phyloP scores from a whole-genome alignment of 2,329 filamentous ascomycete genomes.

The Microcera coccophila region DNA sequence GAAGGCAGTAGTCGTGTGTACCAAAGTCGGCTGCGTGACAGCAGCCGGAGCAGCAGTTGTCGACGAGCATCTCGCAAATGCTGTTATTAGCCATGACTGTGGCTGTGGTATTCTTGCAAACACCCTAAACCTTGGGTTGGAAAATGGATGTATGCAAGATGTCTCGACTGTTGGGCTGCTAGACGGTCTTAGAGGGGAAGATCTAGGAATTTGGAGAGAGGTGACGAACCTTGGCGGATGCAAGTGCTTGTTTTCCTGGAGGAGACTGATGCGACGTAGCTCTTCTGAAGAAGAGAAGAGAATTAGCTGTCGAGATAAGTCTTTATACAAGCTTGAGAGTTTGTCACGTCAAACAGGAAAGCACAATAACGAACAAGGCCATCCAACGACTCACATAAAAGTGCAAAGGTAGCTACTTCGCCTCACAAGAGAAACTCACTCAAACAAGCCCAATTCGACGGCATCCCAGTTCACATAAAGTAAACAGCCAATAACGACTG shows the following conservation, averaged over 20 bases:
- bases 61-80: no score
- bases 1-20: conserved; percentile 31
- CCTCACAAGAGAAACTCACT: no score
- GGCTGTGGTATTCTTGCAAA: neutral
- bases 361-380: neutral
- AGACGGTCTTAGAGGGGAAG: no score
- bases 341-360: neutral
- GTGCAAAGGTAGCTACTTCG: neutral
- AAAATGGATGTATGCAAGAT: no score
- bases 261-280: no score
- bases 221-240: no score
- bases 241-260: no score
- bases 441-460: neutral
- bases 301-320: neutral
- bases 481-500: neutral
- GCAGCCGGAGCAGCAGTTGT: conserved; percentile 30
- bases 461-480: neutral
- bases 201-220: no score
- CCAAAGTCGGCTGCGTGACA: conserved; percentile 31
- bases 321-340: neutral
- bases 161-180: no score
- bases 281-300: neutral
- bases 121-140: no score
- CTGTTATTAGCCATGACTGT: no score
- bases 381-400: neutral